Percentiles rank a stretch among this genome's conserved stretches.
Conservation (phyloP, 2,329 filamentous ascomycete genomes). For the Decorospora gaudefroyi region DNA sequence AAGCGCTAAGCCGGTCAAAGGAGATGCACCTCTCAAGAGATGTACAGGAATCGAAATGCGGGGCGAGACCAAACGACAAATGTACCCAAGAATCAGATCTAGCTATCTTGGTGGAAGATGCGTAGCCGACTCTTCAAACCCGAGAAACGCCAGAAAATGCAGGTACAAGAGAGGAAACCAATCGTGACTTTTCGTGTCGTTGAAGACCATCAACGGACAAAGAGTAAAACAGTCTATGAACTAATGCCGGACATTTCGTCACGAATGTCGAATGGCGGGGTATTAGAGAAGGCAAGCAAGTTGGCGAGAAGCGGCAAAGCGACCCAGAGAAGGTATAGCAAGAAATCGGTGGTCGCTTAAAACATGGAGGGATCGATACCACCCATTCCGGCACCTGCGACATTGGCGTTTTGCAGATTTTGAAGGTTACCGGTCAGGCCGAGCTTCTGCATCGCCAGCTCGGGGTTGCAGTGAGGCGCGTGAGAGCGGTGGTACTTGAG, state of each 20-base stretch:
- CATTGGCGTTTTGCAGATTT: constrained; percentile 51
- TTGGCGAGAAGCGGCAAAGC: constrained; percentile 15
- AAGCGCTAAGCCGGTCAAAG: constrained; percentile 29
- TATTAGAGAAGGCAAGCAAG: constrained; percentile 29
- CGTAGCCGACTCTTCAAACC: constrained; percentile 14
- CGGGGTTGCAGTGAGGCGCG: constrained; percentile 87
- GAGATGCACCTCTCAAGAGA: constrained; percentile 34
- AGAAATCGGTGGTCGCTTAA: constrained; percentile 20
- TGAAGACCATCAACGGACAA: constrained; percentile 4
- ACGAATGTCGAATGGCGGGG: constrained; percentile 21
- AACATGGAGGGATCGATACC: constrained; percentile 61
- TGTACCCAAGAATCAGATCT: constrained; percentile 29
- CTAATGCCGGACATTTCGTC: constrained; percentile 30
- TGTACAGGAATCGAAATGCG: constrained; percentile 33
- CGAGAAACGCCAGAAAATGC: constrained; percentile 35
- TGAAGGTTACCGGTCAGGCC: constrained; percentile 48
- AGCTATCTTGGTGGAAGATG: constrained; percentile 23
- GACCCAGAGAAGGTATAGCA: constrained; percentile 10
- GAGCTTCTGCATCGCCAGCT: constrained; percentile 62
- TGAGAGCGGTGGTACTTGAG: constrained; percentile 83
- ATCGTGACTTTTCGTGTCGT: constrained; percentile 29
- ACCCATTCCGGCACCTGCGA: constrained; percentile 59
- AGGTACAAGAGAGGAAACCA: constrained; percentile 22
- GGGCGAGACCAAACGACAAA: constrained; percentile 18
- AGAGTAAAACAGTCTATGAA: constrained; percentile 23